Conservation (phyloP, 1,284 basidiomycete species). For the Testicularia cyperi region DNA sequence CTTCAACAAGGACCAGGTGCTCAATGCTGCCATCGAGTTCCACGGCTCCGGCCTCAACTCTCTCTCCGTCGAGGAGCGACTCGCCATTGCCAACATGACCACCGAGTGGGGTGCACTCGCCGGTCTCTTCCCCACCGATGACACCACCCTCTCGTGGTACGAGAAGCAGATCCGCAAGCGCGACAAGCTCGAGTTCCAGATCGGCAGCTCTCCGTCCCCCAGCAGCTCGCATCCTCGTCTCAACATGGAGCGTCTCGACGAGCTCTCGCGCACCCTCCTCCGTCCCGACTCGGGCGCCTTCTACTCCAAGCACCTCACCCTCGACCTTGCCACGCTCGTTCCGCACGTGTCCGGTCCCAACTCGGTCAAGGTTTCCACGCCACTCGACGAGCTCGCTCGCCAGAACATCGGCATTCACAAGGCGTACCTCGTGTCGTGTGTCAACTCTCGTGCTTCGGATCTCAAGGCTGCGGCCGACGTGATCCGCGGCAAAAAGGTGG, state of each 20-base stretch:
- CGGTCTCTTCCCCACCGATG: slow-evolving; percentile 92
- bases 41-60: slow-evolving; percentile 83
- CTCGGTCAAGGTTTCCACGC: slow-evolving; percentile 92
- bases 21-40: slow-evolving; percentile 98
- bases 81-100: slow-evolving; percentile 88
- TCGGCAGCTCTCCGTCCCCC: slow-evolving; percentile 64
- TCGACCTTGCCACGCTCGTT: slow-evolving; percentile 89
- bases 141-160: slow-evolving; percentile 83
- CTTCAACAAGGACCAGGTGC: slow-evolving; percentile 95
- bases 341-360: slow-evolving; percentile 97
- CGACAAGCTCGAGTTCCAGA: slow-evolving; percentile 74
- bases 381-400: slow-evolving; percentile 77
- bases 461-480: slow-evolving; percentile 88
- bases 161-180: slow-evolving; percentile 74
- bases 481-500: slow-evolving; percentile 79
- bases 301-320: slow-evolving; percentile 84
- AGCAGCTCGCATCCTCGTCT: slow-evolving; percentile 76
- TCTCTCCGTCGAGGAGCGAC: slow-evolving; percentile 83
- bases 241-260: slow-evolving; percentile 72
- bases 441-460: slow-evolving; percentile 94
- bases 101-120: slow-evolving; percentile 98
- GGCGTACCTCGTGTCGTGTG: slow-evolving; percentile 97
- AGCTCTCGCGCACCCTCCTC: slow-evolving; percentile 67
- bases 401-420: slow-evolving; percentile 85
- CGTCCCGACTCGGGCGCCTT: slow-evolving; percentile 75